Conservation (phyloP, 441 rosid genomes). For the Pelargonium exstipulatum region DNA sequence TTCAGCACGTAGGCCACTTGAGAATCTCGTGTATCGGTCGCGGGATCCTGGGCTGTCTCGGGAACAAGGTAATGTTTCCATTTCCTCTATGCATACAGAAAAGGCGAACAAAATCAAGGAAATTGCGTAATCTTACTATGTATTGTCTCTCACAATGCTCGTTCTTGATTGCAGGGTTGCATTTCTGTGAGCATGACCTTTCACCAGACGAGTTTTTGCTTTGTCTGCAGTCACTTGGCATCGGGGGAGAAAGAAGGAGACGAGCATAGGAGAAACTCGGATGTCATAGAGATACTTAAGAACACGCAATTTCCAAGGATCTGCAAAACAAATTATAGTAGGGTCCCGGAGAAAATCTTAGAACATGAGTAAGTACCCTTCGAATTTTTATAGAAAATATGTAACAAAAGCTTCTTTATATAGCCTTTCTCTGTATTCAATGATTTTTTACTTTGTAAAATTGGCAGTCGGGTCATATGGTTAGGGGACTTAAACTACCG, state of each 20-base stretch:
- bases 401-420: conserved; percentile 2
- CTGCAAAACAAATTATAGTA: conserved; percentile 40
- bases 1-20: conserved; percentile 51
- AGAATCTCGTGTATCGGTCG: conserved; percentile 50
- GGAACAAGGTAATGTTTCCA: conserved; percentile 46
- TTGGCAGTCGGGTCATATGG: conserved; percentile 60
- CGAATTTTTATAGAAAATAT: neutral
- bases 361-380: conserved; percentile 50
- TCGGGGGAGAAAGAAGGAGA: conserved; percentile 66
- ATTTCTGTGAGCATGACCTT: conserved; percentile 62
- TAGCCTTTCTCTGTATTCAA: neutral
- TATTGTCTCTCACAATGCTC: neutral
- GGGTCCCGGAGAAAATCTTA: conserved; percentile 47
- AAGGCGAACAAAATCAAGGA: no score
- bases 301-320: conserved; percentile 53
- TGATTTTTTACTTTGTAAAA: conserved; percentile 1
- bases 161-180: conserved; percentile 48
- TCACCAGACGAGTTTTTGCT: conserved; percentile 54
- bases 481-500: conserved; percentile 69
- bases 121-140: no score
- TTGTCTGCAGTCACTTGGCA: conserved; percentile 59
- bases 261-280: conserved; percentile 50
- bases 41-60: conserved; percentile 61
- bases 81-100: neutral
- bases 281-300: conserved; percentile 47